Base-by-base conservation (phyloP, 2,329 filamentous ascomycete genomes). In the Cercospora zeae-maydis region DNA sequence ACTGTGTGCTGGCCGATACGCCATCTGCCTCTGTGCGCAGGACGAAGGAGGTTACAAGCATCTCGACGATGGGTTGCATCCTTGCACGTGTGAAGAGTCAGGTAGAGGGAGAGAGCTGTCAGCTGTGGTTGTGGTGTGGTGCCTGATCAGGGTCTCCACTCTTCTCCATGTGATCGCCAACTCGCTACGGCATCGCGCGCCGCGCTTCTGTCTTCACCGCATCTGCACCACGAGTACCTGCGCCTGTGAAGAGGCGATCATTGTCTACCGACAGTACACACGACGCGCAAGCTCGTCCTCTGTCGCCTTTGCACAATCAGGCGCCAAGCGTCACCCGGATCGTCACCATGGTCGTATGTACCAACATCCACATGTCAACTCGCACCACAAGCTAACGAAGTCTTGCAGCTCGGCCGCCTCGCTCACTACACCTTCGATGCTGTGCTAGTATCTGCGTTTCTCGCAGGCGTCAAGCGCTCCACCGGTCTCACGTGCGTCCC, bases 391-490 rank as follows among this genome's bases (percentile, higher is more conserved):
- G 49, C 49, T 53, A 21, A 53, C n/a, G n/a, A 8, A 34, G 86
- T 84, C 77, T 71, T 81, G 80, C 88, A 97, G 93, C 84, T 98
- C 80, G 93, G 93, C 82, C 88, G 90, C 79, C 81, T 98, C 74
- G 90, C 91, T 77, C 93, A 98, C 82, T 96, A 96, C 82, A 91
- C 92, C 74, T 93, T 98, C 78, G 93, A 98, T 80, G 93, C 93
- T 68, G 92, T 98, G 71, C 86, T 98, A 72, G 91, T 99, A 78
- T 99, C 95, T 73, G 91, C 95, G 67, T 93, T 98, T 77, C 88
- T 99, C 70, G 95, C 95, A 39, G 95, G 95, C 74, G 93, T 99
- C 83, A 96, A 96, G 82, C 92, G 95, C 72, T 97, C 93, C 68
- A 98, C 95, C 66, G 95, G 95, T 74, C 84, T 99, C 80, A 97